Evolutionary conservation across 2,329 filamentous ascomycete genomes (phyloP), one percentile per base, ranked within the genome.

Genomic region (Furcasterigmium furcatum): DNA sequence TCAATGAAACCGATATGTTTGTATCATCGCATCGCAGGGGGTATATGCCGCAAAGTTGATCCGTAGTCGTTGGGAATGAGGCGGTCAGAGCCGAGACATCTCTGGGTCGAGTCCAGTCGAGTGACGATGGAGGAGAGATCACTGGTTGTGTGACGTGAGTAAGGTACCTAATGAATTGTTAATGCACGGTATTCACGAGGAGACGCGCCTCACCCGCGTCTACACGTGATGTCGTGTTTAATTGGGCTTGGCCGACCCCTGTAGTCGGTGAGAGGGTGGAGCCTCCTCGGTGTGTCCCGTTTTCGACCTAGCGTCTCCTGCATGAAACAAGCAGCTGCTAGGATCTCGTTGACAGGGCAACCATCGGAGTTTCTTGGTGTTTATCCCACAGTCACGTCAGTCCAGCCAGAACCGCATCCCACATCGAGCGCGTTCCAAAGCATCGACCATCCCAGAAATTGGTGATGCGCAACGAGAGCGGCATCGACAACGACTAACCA

Each of bases 171-270:
- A 27, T 12, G 7, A 27, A 27, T 27, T 27, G 24, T 27, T 27
- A 7, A 27, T 27, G 24, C 24, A 27, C 24, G 24, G 24, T 36
- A 16, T 52, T 52, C 50, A 45, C 50, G 29, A 14, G 46, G 39
- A 41, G 50, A 52, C 50, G 48, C 50, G 50, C 41, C 30, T 9
- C 12, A n/a, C 13, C 41, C 48, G 50, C 48, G 39, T 13, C 9
- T 4, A 8, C 44, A 51, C 48, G 46, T 44, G 50, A 41, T n/a
- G 13, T 19, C 47, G 49, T 36, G 50, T 51, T 45, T 38, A 49
- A 52, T 41, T 51, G 40, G 25, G 25, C 7, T 12, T 27, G 24
- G 24, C 7, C 24, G 12, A 27, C 12, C 24, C 24, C n/a, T n/a
- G n/a, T 27, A 7, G 7, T 27, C 24, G 24, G 24, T 27, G 24